These are phyloP conservation scores for Dictyostelium purpureum DNA, from an alignment of 78 protist genomes.

Conservation along the genomic window DNA sequence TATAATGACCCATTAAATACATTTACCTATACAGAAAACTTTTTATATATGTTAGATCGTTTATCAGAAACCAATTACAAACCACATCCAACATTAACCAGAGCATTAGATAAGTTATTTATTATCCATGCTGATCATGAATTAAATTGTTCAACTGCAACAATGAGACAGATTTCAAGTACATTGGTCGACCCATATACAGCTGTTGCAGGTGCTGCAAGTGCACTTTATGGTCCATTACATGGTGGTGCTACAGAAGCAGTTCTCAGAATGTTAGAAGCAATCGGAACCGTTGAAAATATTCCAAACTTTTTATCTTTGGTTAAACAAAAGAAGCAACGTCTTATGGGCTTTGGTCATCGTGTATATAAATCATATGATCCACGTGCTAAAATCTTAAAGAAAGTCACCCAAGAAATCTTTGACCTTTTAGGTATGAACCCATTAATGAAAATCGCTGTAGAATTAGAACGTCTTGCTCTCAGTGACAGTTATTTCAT, in stretches of 20 bases:
- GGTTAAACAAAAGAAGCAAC: slow-evolving; percentile 79
- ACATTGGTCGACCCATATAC: slow-evolving; percentile 88
- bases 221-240: slow-evolving; percentile 92
- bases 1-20: slow-evolving; percentile 75
- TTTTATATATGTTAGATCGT: slow-evolving; percentile 86
- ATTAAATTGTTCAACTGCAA: slow-evolving; percentile 91
- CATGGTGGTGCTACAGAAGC: slow-evolving; percentile 94
- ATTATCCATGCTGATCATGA: slow-evolving; percentile 94
- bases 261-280: slow-evolving; percentile 86
- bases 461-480: slow-evolving; percentile 82
- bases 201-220: slow-evolving; percentile 83
- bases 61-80: slow-evolving; percentile 48
- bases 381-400: slow-evolving; percentile 87
- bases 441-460: slow-evolving; percentile 83
- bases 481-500: slow-evolving; percentile 83
- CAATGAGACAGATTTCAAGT: slow-evolving; percentile 86
- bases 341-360: slow-evolving; percentile 93
- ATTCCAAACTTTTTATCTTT: slow-evolving; percentile 70
- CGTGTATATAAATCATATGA: slow-evolving; percentile 90
- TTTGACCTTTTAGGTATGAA: slow-evolving; percentile 34
- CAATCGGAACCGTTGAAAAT: slow-evolving; percentile 86
- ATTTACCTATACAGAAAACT: slow-evolving; percentile 79
- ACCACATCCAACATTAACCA: slow-evolving; percentile 80
- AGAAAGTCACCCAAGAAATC: slow-evolving; percentile 47
- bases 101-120: slow-evolving; percentile 89